phyloP scores from a whole-genome alignment of 495 filamentous ascomycete species.

The Aspergillus mulundensis region DNA sequence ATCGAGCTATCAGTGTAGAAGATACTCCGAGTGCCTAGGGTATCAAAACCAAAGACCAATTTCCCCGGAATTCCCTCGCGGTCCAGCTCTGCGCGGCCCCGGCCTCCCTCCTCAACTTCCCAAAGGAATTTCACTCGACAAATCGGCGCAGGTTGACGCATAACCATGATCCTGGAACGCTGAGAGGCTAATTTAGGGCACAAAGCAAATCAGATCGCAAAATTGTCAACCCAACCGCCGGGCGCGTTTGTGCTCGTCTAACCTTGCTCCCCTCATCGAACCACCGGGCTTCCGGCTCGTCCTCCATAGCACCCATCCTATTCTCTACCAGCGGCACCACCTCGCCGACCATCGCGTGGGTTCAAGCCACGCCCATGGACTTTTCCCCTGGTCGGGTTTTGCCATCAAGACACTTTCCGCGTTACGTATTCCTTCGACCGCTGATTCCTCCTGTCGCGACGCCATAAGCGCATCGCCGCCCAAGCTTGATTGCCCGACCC shows the following conservation, averaged over 20 bases:
- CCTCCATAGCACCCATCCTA: not conserved
- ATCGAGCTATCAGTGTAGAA: not conserved
- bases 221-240: not conserved
- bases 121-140: not conserved
- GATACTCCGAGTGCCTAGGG: not conserved
- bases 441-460: constrained; percentile 12
- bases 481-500: constrained; percentile 12
- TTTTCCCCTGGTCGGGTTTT: constrained; percentile 14
- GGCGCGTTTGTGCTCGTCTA: not conserved
- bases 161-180: not conserved
- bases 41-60: not conserved
- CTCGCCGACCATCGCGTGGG: constrained; percentile 15
- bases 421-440: constrained; percentile 10
- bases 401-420: constrained; percentile 15
- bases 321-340: constrained; percentile 10
- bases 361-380: constrained; percentile 22
- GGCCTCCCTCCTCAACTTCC: not conserved
- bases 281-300: constrained; percentile 1
- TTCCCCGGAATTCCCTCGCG: not conserved
- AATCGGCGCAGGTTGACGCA: not conserved
- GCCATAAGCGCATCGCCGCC: constrained; percentile 6
- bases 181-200: not conserved
- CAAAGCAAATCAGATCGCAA: not conserved
- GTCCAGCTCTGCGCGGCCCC: not conserved
- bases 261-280: not conserved